Base-by-base conservation (phyloP, 805 yeast species). In the Ogataea angusta region DNA sequence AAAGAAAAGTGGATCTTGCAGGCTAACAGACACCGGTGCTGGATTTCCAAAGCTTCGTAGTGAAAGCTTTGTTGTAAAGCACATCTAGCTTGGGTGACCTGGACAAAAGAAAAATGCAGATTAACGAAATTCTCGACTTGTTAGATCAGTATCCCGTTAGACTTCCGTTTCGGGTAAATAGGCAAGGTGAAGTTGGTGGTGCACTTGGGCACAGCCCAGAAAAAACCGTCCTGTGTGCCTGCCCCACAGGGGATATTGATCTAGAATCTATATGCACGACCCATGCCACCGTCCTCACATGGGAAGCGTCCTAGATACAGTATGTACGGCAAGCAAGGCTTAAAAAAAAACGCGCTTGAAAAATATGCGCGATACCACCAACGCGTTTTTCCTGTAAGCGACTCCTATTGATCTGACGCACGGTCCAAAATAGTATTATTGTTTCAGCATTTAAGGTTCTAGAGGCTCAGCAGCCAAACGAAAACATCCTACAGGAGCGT, bases 341-440 rank as follows among this genome's bases (percentile, higher is more conserved):
- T 35, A 13, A 29, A 13, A 15, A 10, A 29, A 13, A 15, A 14
- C 22, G 19, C 10, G 32, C 28, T 17, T 27, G 15, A 13, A 4
- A 21, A 27, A 28, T 13, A 14, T 35, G 38, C 30, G 13, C 18
- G 31, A 28, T 27, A 9, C 17, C 12, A 13, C 34, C 19, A 21
- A 27, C 40, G 40, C 30, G 40, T 16, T 36, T 36, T 16, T 24
- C 27, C 21, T 29, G 34, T 29, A 23, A 23, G n/a, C 18, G n/a
- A 13, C 14, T 13, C 12, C 17, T 27, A 35, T 35, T 35, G 32
- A 36, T 30, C 40, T 30, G 22, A 29, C 13, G 34, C 34, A 36
- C 22, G 23, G 17, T 14, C 17, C 9, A n/a, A n/a, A 30, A 30
- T 6, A 16, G 3, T 15, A 10, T 6, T 10, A 29, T 29, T 29